phyloP scores from a whole-genome alignment of 495 filamentous ascomycete species.

The Xylaria venustula region DNA sequence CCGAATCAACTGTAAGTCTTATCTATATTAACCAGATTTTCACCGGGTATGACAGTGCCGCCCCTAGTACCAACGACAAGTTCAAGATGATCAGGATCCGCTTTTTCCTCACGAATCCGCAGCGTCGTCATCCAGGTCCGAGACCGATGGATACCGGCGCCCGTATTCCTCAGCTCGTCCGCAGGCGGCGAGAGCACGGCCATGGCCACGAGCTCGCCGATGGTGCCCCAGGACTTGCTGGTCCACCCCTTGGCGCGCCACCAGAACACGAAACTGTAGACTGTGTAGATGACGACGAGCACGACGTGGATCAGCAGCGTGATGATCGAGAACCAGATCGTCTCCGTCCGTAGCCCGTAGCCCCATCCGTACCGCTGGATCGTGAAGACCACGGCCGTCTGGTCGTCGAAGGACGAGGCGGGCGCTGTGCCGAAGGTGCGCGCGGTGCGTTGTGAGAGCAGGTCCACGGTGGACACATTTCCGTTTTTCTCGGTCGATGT shows the following conservation, averaged over 20 bases:
- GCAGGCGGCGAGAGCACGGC: constrained; percentile 2
- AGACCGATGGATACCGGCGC: background rate
- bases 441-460: background rate
- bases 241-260: background rate
- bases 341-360: background rate
- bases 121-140: background rate
- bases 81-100: background rate
- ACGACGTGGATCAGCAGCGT: constrained; percentile 6
- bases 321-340: constrained; percentile 5
- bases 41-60: background rate
- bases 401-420: background rate
- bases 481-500: background rate
- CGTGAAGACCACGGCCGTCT: background rate
- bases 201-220: constrained; percentile 8
- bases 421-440: background rate
- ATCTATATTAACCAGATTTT: background rate
- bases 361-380: constrained; percentile 6
- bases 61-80: background rate
- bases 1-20: too few relatives aligned
- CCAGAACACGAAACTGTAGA: constrained; percentile 6
- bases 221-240: constrained; percentile 6
- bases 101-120: background rate
- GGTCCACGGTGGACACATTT: background rate
- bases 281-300: background rate
- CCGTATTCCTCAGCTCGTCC: background rate